A percentile compares a stretch with the other conserved stretches of the same genome.
Conservation (phyloP, 345 rosid species). For the Arabidopsis suecica region DNA sequence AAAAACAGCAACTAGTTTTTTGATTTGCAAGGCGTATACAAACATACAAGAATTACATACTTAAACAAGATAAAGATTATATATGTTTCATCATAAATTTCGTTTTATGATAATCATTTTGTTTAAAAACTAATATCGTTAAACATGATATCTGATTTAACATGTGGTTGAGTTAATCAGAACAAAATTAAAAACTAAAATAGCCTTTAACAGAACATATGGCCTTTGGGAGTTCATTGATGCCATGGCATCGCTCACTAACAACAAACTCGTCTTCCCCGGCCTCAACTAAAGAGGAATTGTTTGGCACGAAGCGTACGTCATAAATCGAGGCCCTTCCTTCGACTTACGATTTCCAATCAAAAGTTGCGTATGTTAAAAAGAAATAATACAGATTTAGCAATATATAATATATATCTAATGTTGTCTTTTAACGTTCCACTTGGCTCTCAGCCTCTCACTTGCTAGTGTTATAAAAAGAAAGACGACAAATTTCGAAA, state of each 20-base stretch:
- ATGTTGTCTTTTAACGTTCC: neutral
- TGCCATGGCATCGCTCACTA: slow-evolving; percentile 1
- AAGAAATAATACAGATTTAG: neutral
- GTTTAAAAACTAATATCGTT: too few relatives aligned
- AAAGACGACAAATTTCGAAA: slow-evolving; percentile 11
- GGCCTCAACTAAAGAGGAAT: neutral
- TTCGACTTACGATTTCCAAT: slow-evolving; percentile 8
- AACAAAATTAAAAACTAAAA: too few relatives aligned
- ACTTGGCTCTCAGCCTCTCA: neutral
- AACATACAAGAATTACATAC: too few relatives aligned
- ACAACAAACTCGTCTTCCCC: neutral
- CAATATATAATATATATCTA: neutral
- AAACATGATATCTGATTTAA: too few relatives aligned
- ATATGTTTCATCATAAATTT: too few relatives aligned
- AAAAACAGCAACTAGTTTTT: too few relatives aligned
- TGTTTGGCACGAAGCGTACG: slow-evolving; percentile 8
- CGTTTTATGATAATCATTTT: too few relatives aligned
- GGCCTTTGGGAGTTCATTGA: slow-evolving; percentile 19
- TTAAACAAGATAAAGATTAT: too few relatives aligned
- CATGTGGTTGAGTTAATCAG: too few relatives aligned
- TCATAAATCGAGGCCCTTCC: neutral
- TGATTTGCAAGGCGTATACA: too few relatives aligned
- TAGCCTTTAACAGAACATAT: neutral
- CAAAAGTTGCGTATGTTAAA: slow-evolving; percentile 6
- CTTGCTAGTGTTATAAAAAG: neutral